These are phyloP conservation scores for Jamesozyma hellenica DNA, from an alignment of 805 yeast species.

Conservation along the genomic window DNA sequence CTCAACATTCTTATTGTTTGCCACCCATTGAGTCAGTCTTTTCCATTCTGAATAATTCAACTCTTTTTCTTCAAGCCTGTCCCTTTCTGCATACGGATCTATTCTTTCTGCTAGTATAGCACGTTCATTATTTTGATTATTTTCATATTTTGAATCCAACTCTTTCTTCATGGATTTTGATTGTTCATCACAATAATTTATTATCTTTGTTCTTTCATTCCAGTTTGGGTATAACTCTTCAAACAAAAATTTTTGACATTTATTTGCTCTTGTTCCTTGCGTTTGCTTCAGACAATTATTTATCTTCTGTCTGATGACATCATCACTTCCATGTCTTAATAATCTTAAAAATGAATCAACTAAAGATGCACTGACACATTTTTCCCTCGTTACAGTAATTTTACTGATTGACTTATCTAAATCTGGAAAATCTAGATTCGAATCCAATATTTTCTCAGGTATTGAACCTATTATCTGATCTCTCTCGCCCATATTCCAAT, in stretches of 20 bases:
- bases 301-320: conserved; percentile 35
- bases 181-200: conserved; percentile 35
- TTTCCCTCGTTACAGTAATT: conserved; percentile 19
- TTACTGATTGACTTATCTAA: conserved; percentile 8
- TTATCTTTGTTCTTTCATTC: conserved; percentile 33
- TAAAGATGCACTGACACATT: conserved; percentile 25
- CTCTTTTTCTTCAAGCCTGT: conserved; percentile 26
- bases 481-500: not conserved
- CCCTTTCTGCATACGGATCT: conserved; percentile 44
- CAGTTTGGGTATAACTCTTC: conserved; percentile 38
- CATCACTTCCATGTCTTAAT: conserved; percentile 34
- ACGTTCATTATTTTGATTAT: conserved; percentile 11
- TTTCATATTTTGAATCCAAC: conserved; percentile 17
- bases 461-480: conserved; percentile 3
- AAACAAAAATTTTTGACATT: conserved; percentile 31
- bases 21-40: conserved; percentile 29
- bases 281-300: conserved; percentile 29
- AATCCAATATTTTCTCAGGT: conserved; percentile 9
- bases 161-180: conserved; percentile 25
- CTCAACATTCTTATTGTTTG: conserved; percentile 36
- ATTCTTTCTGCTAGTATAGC: conserved; percentile 27
- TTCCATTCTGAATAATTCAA: conserved; percentile 23
- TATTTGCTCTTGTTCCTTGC: conserved; percentile 3
- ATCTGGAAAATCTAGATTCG: conserved; percentile 12
- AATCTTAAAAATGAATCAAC: conserved; percentile 24